phyloP scores from a whole-genome alignment of 257 asterid genomes.

The Solanum medicagineum region DNA sequence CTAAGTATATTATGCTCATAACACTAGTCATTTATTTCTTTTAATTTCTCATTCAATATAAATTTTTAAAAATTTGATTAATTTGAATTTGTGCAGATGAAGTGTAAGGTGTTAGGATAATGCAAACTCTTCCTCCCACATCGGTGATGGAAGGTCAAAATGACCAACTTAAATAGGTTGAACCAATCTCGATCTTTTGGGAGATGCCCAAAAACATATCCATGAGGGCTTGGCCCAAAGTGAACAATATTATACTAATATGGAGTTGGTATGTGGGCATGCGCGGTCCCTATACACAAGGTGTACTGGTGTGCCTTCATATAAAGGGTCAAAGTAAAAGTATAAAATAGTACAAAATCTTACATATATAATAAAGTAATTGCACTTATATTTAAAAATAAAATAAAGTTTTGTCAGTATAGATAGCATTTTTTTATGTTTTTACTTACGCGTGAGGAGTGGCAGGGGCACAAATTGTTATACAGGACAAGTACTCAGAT shows the following conservation, averaged over 20 bases:
- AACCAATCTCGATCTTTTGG: too few relatives aligned
- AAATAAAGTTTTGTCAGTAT: not conserved
- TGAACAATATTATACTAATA: too few relatives aligned
- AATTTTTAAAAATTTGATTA: not conserved
- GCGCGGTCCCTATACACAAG: too few relatives aligned
- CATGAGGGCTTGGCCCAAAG: too few relatives aligned
- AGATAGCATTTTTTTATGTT: not conserved
- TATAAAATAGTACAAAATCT: not conserved
- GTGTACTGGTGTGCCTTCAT: not conserved
- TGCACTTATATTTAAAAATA: not conserved
- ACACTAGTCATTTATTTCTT: not conserved
- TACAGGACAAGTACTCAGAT: not conserved
- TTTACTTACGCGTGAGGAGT: not conserved
- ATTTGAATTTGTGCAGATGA: not conserved
- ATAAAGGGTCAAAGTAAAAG: not conserved
- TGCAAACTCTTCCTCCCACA: too few relatives aligned
- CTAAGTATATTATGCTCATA: not conserved
- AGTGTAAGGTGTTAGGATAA: not conserved
- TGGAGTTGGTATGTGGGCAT: too few relatives aligned
- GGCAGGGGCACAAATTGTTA: not conserved
- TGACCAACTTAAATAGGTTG: too few relatives aligned
- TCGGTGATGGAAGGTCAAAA: too few relatives aligned
- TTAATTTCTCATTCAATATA: not conserved
- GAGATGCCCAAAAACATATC: too few relatives aligned
- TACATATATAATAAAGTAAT: not conserved